phyloP scores from a whole-genome alignment of 371 early-diverging fungal genomes.

The Syncephalastrum contaminatum region DNA sequence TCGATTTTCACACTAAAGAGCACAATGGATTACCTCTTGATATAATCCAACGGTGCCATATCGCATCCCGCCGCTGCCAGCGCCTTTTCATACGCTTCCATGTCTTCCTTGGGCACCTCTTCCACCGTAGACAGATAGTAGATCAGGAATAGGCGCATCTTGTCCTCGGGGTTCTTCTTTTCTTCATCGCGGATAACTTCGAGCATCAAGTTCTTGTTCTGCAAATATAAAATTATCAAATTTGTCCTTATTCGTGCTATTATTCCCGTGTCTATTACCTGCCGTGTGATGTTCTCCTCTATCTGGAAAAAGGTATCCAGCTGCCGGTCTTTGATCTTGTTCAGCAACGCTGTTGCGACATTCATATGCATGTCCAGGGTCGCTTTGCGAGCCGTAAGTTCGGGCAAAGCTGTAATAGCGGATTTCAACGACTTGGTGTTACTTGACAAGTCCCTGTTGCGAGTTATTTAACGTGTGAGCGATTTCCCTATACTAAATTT shows the following conservation, averaged over 20 bases:
- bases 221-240: background rate
- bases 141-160: conserved; percentile 87
- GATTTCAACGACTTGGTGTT: conserved; percentile 87
- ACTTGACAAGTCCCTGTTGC: conserved; percentile 57
- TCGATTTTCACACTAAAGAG: background rate
- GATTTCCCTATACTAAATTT: background rate
- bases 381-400: conserved; percentile 94
- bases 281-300: conserved; percentile 83
- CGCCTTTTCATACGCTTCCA: conserved; percentile 82
- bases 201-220: conserved; percentile 76
- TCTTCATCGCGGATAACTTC: conserved; percentile 80
- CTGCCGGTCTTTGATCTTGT: conserved; percentile 91
- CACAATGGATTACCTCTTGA: conserved; percentile 63
- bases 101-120: conserved; percentile 74
- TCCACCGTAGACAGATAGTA: conserved; percentile 78
- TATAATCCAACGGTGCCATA: conserved; percentile 71
- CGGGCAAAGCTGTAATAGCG: conserved; percentile 93
- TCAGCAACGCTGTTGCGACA: conserved; percentile 91
- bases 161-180: conserved; percentile 84
- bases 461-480: background rate
- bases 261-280: conserved; percentile 20
- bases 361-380: conserved; percentile 98
- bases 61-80: conserved; percentile 76
- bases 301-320: conserved; percentile 94
- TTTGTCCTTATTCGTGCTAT: background rate